Evolutionary conservation across 768 basidiomycete species (phyloP), one percentile per base, ranked within the genome.

Genomic region (Russula vinacea): DNA sequence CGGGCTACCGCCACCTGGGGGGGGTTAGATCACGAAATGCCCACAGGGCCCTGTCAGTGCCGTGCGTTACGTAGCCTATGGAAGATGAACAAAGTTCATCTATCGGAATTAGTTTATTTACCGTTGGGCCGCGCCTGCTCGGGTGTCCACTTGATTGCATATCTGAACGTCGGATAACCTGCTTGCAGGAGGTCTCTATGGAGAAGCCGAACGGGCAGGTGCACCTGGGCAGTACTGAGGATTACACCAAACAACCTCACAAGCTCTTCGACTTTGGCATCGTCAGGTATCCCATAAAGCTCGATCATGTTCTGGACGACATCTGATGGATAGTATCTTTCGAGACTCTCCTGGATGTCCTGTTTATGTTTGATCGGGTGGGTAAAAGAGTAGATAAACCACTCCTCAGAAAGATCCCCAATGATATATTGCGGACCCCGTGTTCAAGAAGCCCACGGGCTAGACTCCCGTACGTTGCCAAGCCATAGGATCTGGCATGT

Each of bases 381-480:
- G 5, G 87, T 83, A 67, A 90, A 84, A 16, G 87, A 82, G 68
- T 90, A 90, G 56, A 90, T 79, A 71, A 84, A 88, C 88, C 89
- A 90, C 72, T 91, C 89, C 68, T 90, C 87, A 17, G 76, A 78
- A 56, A 89, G 78, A 60, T 89, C 86, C 10, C 90, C 89, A n/a
- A 87, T 74, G 56, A 85, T 76, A 91, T 76, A 70, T 80, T 83
- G 45, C 76, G 79, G 51, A 90, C 78, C 2, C 89, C 88, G 22
- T 82, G 84, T 22, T 77, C 80, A 51, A 71, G 73, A 14, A 90
- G 78, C 1, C 77, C 80, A 11, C 73, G 73, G 0, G 86, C 85
- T 58, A 92, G 78, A 1, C 75, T 3, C 89, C 87, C 1, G 78
- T 79, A 16, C 81, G 81, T 69, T 92, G 89, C 81, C 85, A 89